Base-by-base conservation (phyloP, 768 basidiomycete genomes). In the Leucosporidium scottii region DNA sequence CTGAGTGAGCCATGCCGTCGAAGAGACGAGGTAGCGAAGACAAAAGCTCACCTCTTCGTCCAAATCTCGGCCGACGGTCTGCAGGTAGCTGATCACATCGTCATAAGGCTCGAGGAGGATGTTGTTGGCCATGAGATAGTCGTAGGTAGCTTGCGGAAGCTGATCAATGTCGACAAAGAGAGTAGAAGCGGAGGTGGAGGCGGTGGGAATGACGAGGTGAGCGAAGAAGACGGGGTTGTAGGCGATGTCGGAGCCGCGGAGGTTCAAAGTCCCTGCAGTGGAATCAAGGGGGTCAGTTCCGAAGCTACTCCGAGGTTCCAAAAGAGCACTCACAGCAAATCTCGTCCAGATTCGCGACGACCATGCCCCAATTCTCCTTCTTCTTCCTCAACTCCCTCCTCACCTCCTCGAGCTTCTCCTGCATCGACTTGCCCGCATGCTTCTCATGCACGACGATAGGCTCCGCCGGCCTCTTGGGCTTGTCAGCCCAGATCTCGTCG, bases 311-410 rank as follows among this genome's bases (percentile, higher is more conserved):
- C 18, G 13, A 5, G 8, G 59, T 3, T n/a, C 23, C 50, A n/a
- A 50, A 18, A 28, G 54, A 55, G 13, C 69, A 61, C 66, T 44
- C 30, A 72, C 68, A 98, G 0, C 91, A 92, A 59, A 94, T 85
- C 77, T 98, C 94, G 77, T 98, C 94, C 27, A 98, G 84, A 82
- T 88, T 86, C n/a, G 83, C 87, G 6, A 97, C 83, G 1, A 94
- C 86, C 51, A 90, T 78, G 2, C 88, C 91, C 27, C 75, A 73
- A n/a, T 73, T 75, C 53, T 79, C 75, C 48, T 62, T 64, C 20
- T 48, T 64, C 27, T 53, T 83, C n/a, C 79, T 80, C 27, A 85
- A 83, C 74, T 85, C 82, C 71, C 85, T 85, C 64, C 76, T 74
- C 62, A 94, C 72, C 68, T 87, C 86, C 65, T 85, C 78, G 51